Evolutionary conservation across 2,329 filamentous ascomycete species (phyloP).

Genomic region (Pleoardoris graminearum): DNA sequence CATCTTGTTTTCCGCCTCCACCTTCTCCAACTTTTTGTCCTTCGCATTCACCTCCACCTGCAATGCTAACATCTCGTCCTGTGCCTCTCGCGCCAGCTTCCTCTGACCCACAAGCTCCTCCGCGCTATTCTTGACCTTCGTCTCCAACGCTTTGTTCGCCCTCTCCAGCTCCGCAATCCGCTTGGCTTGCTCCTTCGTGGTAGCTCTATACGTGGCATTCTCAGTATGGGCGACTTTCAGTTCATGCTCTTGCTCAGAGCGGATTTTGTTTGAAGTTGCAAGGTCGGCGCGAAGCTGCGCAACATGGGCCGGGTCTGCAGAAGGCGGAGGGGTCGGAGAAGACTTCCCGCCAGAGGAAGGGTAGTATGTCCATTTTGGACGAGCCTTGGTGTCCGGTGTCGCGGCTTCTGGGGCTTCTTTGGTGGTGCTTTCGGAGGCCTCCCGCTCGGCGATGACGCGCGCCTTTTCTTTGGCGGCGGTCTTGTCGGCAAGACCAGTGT

Average conservation of each 20-base stretch:
- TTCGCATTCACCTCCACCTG: constrained; percentile 87
- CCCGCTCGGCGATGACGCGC: constrained; percentile 17
- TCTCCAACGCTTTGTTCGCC: constrained; percentile 64
- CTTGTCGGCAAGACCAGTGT: constrained; percentile 54
- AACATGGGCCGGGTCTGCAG: constrained; percentile 25
- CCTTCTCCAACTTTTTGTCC: constrained; percentile 72
- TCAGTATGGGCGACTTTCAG: constrained; percentile 45
- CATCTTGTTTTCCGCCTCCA: constrained; percentile 83
- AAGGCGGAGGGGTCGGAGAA: neutral
- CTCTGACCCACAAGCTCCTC: constrained; percentile 84
- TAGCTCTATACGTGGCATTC: constrained; percentile 64
- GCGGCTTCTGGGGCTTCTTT: constrained; percentile 22
- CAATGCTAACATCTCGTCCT: constrained; percentile 88
- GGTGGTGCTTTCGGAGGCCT: constrained; percentile 22
- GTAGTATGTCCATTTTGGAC: constrained; percentile 2
- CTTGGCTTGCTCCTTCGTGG: constrained; percentile 62
- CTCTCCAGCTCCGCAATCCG: constrained; percentile 64
- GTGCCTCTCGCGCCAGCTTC: constrained; percentile 81
- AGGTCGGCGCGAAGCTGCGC: constrained; percentile 63
- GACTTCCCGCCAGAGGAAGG: neutral
- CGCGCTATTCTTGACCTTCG: constrained; percentile 76
- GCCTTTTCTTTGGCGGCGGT: constrained; percentile 38
- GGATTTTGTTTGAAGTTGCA: constrained; percentile 74
- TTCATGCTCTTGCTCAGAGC: constrained; percentile 67
- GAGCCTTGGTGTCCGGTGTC: constrained; percentile 16